Evolutionary conservation across 1,284 basidiomycete genomes (phyloP), one percentile per base, ranked within the genome.

Genomic region (Heliocybe sulcata): DNA sequence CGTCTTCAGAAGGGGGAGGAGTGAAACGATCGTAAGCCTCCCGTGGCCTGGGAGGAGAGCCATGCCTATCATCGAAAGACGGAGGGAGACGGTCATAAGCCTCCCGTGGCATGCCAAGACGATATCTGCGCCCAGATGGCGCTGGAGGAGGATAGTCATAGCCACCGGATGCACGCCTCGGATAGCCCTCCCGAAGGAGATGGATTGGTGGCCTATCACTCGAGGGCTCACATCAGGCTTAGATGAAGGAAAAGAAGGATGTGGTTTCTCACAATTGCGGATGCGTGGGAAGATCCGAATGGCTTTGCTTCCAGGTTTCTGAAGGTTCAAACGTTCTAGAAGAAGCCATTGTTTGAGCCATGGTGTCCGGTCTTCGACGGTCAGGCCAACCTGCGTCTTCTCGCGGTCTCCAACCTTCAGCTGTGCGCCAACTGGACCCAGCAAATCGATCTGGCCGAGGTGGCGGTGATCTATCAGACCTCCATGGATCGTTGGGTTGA

Each of bases 261-360:
- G 25, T 6, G 22, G 22, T 6, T 9, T 14, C 51, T 8, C 59
- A 63, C 57, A 38, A 55, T 55, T 63, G 67, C 47, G 66, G 63
- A 60, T 69, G 69, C 55, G 38, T 25, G 51, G 67, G 55, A 57
- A 67, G 65, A 51, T 71, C 66, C 45, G 59, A 14, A 61, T 81
- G 81, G 11, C 68, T 69, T 59, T 85, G 79, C 64, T 83, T 86
- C 87, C 87, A 89, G 51, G 72, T 69, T 25, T 82, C 81, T 33
- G 84, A 85, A 22, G 86, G 83, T 66, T 88, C 86, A 63, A 87
- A 82, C 74, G 82, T 78, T 57, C 83, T 73, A 26, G 22, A 25
- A 26, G 22, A 25, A 49, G 47, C 47, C 47, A 49, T 49, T 6
- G 47, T 25, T 56, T 78, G 75, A 23, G 80, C 73, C 56, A 79